phyloP scores from a whole-genome alignment of 192 early-diverging fungal genomes.

The Gigaspora rosea region DNA sequence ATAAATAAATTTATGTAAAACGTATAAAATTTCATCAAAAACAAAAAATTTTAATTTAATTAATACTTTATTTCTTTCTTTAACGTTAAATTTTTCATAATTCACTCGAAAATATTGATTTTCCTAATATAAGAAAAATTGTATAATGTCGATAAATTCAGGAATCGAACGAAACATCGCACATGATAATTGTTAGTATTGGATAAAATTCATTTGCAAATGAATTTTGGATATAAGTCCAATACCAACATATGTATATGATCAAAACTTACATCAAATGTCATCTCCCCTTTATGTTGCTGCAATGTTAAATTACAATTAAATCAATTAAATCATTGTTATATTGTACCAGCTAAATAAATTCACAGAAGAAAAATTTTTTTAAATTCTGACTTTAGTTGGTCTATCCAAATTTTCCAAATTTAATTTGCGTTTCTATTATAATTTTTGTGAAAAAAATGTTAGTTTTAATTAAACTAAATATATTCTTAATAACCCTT shows the following conservation, averaged over 20 bases:
- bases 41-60: background rate
- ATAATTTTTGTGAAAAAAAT: background rate
- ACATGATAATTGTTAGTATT: no score
- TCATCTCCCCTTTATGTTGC: conserved; percentile 9
- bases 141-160: no score
- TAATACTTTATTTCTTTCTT: conserved; percentile 5
- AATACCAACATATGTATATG: background rate
- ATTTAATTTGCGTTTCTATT: conserved; percentile 27
- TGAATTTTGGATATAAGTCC: background rate
- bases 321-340: background rate
- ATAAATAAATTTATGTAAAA: background rate
- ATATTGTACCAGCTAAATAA: background rate
- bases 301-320: background rate
- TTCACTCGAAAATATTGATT: conserved; percentile 22
- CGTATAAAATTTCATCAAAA: background rate
- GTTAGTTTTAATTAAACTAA: background rate
- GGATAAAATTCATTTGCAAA: no score
- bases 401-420: conserved; percentile 4
- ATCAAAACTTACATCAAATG: conserved; percentile 17
- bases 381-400: background rate
- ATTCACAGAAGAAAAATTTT: background rate
- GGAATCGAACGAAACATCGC: no score
- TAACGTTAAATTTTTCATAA: conserved; percentile 29
- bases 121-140: conserved; percentile 4
- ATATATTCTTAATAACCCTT: no score